Evolutionary conservation across 441 rosid genomes (phyloP), one percentile per base, ranked within the genome.

Genomic region (Dalechampia spathulata): DNA sequence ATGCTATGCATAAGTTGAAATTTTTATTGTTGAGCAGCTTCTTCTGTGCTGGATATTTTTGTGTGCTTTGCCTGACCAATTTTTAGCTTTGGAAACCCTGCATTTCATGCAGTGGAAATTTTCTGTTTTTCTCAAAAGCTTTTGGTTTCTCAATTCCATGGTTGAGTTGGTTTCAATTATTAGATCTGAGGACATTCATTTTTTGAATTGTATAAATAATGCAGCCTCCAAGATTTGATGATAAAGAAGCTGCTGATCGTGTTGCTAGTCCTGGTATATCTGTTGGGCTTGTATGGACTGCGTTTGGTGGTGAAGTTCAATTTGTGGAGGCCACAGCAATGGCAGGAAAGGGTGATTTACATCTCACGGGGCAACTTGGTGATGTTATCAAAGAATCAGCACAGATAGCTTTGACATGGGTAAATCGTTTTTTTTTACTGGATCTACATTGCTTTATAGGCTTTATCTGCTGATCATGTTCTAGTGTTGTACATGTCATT

Each of bases 361-460:
- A 83, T 78, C 87, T 93, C 61, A 93, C 99, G 2, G 99, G 99
- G 49, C 99, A 93, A 68, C 95, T 93, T 21, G 99, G 99, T 65
- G 99, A 93, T 79, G 97, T 93, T 38, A 93, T 93, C 43, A 93
- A 93, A 66, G 99, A 93, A 76, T 93, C 99, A 20, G 99, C 99
- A 58, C 97, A 90, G 30, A 81, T 93, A 74, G 99, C 99, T 52
- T 70, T 93, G 57, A 87, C 99, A 70, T 93, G 99, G 99, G 99
- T 93, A n/a, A n/a, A n/a, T n/a, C n/a, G n/a, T n/a, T n/a, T n/a
- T n/a, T n/a, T n/a, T n/a, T n/a, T n/a, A n/a, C n/a, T n/a, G n/a
- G n/a, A n/a, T n/a, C n/a, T n/a, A n/a, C n/a, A n/a, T n/a, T n/a
- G n/a, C n/a, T n/a, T n/a, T n/a, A n/a, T n/a, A n/a, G n/a, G n/a